Base-by-base conservation (phyloP, 768 basidiomycete species). In the Boletus subcaerulescens region DNA sequence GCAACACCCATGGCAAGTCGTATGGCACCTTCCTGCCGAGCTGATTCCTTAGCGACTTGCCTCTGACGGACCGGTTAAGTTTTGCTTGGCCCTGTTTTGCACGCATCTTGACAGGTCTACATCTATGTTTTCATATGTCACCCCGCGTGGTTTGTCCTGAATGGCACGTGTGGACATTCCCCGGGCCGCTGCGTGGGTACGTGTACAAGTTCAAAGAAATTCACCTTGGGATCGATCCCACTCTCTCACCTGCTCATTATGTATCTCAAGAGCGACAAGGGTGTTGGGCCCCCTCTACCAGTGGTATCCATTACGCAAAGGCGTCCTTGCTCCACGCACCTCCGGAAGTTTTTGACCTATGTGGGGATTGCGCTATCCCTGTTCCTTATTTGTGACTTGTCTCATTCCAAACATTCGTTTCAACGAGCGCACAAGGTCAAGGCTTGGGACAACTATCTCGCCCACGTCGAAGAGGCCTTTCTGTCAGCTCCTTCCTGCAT, bases 401-500 rank as follows among this genome's bases (percentile, higher is more conserved):
- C 32, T 31, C 43, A 15, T 43, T 53, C 36, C 24, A 31, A 11
- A 32, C 29, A 12, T 14, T 44, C 40, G 13, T 22, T 22, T 18
- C 55, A 48, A 35, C 17, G 50, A 35, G 31, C 31, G 22, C 50
- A 44, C 35, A 56, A 29, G 20, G 39, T 56, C 36, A 46, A 58
- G 13, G 18, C 45, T 17, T 60, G 58, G 50, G 57, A 58, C 42
- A 57, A 43, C 40, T 59, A 70, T 31, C 31, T 50, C 18, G 42
- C 44, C 36, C 56, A 39, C 3, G 55, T 63, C 29, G 76, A 77
- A 57, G 57, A 70, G 38, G 36, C 63, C 2, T 75, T 69, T 60
- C 65, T 77, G 75, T 75, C 46, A 63, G 75, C 62, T 50, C 35
- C 15, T 48, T 55, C 32, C 31, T 32, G 29, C 10, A 18, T 42